Base-by-base conservation (phyloP, 805 yeast genomes). In the Sugiyamaella americana region DNA sequence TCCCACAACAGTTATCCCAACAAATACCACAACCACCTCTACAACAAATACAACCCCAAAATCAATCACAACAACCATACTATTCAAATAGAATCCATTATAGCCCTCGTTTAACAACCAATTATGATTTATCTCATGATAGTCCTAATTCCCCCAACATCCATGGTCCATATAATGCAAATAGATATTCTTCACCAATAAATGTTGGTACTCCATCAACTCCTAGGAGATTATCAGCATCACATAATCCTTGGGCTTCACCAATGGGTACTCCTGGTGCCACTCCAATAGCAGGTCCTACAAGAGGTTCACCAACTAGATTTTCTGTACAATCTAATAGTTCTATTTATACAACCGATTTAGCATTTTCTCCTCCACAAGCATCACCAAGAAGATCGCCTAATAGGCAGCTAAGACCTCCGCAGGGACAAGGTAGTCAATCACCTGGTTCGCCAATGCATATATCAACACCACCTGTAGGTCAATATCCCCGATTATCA, bases 231-330 rank as follows among this genome's bases (percentile, higher is more conserved):
- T 19, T 21, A 18, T 16, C 42, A 5, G 37, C 30, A 3, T 41
- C 46, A 5, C 48, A 48, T 22, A 48, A 48, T 24, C 47, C 51
- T 26, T 48, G 51, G 51, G 38, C 42, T 18, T 39, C 51, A 8
- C 47, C 47, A 4, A 37, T 44, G 47, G 47, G 47, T 3, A 44
- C 47, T 22, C 47, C 47, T 24, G 37, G 26, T 18, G 26, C 19
- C 17, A 19, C 36, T 13, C 21, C 29, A 21, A 22, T 16, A 10
- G 10, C 26, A 30, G 23, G 3, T 26, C 8, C 41, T 8, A 6
- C 45, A 41, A 32, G 38, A 19, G 29, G 39, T n/a, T 4, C 44
- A 22, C 16, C 39, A n/a, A 32, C 44, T 23, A n/a, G 37, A 30
- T 18, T 11, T 19, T 20, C 23, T 21, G 18, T 16, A 6, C 11